Percentiles rank a stretch among this genome's conserved stretches.
phyloP scores from a whole-genome alignment of 805 yeast genomes.

The Monosporozyma siamensis region DNA sequence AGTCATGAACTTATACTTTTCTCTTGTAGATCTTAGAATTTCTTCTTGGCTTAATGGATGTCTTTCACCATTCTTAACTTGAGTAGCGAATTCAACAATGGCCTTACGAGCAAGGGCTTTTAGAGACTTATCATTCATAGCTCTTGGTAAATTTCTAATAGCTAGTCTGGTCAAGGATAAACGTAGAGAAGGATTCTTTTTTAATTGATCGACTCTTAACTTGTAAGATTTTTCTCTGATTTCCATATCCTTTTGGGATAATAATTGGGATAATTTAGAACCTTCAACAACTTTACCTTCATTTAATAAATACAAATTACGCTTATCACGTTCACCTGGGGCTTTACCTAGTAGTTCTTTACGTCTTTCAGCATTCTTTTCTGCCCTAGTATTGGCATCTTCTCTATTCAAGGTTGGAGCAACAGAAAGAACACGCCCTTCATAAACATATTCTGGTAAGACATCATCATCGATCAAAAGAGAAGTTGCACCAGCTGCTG shows the following conservation, averaged over 20 bases:
- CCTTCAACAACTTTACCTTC: conserved; percentile 86
- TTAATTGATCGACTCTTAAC: conserved; percentile 79
- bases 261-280: conserved; percentile 63
- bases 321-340: conserved; percentile 68
- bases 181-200: conserved; percentile 85
- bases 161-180: conserved; percentile 93
- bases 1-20: conserved; percentile 38
- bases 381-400: conserved; percentile 66
- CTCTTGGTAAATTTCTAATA: conserved; percentile 84
- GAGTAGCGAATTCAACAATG: conserved; percentile 87
- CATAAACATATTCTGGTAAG: conserved; percentile 77
- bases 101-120: conserved; percentile 93
- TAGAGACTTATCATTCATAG: conserved; percentile 78
- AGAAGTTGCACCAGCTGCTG: conserved; percentile 53
- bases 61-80: conserved; percentile 64
- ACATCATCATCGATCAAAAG: conserved; percentile 88
- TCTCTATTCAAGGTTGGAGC: conserved; percentile 80
- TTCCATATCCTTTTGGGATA: conserved; percentile 69
- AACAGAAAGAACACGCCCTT: conserved; percentile 82
- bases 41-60: conserved; percentile 89
- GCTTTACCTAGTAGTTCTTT: conserved; percentile 71
- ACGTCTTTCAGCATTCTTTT: conserved; percentile 63
- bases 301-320: conserved; percentile 77
- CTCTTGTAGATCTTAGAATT: conserved; percentile 64
- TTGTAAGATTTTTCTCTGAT: conserved; percentile 81